Conservation (phyloP, 441 rosid species). For the Isatis lusitanica region DNA sequence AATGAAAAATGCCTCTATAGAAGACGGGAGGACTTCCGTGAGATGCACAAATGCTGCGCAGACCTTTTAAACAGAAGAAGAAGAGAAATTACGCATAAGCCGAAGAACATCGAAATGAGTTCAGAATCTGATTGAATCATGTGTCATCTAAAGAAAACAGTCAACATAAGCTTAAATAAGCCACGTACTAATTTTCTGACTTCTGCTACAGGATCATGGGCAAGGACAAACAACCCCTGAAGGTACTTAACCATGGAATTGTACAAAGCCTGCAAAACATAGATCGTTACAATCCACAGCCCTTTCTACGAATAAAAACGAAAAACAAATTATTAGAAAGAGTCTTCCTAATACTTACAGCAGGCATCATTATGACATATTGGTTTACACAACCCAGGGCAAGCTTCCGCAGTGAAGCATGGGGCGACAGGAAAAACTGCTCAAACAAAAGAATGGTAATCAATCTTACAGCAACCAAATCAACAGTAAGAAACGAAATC, state of each 20-base stretch:
- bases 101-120: not conserved
- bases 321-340: not conserved
- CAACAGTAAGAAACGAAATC: slow-evolving; percentile 5
- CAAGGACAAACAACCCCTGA: slow-evolving; percentile 88
- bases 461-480: slow-evolving; percentile 9
- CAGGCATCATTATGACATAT: slow-evolving; percentile 90
- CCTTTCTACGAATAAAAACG: not conserved
- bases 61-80: slow-evolving; percentile 56
- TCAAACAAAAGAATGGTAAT: slow-evolving; percentile 25
- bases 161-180: slow-evolving; percentile 9
- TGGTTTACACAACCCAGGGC: slow-evolving; percentile 91
- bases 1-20: slow-evolving; percentile 69
- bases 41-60: slow-evolving; percentile 97
- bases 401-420: slow-evolving; percentile 77
- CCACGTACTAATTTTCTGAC: slow-evolving; percentile 81
- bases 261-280: slow-evolving; percentile 67
- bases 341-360: slow-evolving; percentile 59
- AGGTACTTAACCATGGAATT: slow-evolving; percentile 84
- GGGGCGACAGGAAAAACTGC: slow-evolving; percentile 98
- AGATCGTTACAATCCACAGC: slow-evolving; percentile 1
- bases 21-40: slow-evolving; percentile 80
- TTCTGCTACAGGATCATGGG: slow-evolving; percentile 81
- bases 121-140: not conserved
- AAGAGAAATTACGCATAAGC: slow-evolving; percentile 1
- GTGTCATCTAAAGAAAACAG: slow-evolving; percentile 7